A percentile compares a stretch with the other conserved stretches of the same genome.
phyloP scores from a whole-genome alignment of 306 rosid species.

The Cucurbita maxima region DNA sequence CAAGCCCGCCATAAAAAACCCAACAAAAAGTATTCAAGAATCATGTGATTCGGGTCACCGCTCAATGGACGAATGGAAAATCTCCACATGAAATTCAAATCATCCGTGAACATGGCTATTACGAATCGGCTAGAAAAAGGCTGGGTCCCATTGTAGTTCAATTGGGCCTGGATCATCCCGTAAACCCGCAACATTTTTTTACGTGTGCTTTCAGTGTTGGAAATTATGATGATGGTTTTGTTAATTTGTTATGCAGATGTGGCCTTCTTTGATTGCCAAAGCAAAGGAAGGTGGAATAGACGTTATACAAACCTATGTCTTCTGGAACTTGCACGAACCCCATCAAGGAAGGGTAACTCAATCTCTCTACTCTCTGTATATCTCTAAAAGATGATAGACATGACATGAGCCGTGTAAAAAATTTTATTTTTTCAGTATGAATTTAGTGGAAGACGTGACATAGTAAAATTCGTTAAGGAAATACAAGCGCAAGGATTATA shows the following conservation, averaged over 20 bases:
- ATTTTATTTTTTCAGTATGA: conserved; percentile 29
- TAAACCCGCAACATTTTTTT: background rate
- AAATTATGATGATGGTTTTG: background rate
- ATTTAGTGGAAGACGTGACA: conserved; percentile 48
- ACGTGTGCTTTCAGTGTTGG: background rate
- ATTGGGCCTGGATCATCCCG: background rate
- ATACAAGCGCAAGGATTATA: conserved; percentile 65
- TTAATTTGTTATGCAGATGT: conserved; percentile 38
- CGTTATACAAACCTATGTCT: conserved; percentile 73
- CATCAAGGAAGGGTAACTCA: conserved; percentile 39
- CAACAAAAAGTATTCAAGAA: too few relatives aligned
- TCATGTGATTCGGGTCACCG: background rate
- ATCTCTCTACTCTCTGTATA: background rate
- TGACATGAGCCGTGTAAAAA: background rate
- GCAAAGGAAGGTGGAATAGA: conserved; percentile 77
- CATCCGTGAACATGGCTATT: background rate
- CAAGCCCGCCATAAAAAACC: too few relatives aligned
- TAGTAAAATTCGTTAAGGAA: conserved; percentile 57
- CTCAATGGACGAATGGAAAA: background rate
- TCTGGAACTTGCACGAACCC: conserved; percentile 92
- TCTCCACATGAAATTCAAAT: background rate
- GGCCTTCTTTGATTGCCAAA: conserved; percentile 58
- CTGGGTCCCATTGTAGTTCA: background rate
- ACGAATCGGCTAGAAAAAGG: background rate
- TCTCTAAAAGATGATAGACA: background rate